phyloP scores from a whole-genome alignment of 2,329 filamentous ascomycete species.

The Neocatenulostroma microsporum region DNA sequence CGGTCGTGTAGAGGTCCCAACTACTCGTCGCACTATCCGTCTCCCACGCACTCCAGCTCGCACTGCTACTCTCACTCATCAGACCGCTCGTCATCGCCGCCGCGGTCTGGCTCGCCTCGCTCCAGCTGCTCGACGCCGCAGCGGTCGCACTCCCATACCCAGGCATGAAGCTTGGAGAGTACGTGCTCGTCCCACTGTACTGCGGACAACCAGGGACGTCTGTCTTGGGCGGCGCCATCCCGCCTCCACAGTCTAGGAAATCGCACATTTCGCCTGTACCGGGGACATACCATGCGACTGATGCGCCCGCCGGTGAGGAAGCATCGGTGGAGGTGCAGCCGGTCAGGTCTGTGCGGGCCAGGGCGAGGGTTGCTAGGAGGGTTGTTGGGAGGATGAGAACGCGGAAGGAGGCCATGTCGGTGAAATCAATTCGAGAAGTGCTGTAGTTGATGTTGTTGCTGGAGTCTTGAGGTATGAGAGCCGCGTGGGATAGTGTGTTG shows the following conservation, averaged over 20 bases:
- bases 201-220: constrained; percentile 52
- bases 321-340: constrained; percentile 39
- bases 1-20: constrained; percentile 14
- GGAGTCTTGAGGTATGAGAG: too few species aligned
- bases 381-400: constrained; percentile 21
- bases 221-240: constrained; percentile 55
- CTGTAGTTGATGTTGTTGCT: too few species aligned
- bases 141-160: constrained; percentile 20
- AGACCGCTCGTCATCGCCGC: too few species aligned
- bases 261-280: constrained; percentile 58
- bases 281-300: constrained; percentile 53
- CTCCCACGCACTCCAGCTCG: constrained; percentile 10
- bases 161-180: constrained; percentile 45
- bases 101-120: neutral
- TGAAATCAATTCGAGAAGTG: too few species aligned
- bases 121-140: constrained; percentile 1
- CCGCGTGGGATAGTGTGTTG: too few species aligned
- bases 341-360: constrained; percentile 32
- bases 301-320: constrained; percentile 36
- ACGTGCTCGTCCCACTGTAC: constrained; percentile 51
- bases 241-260: constrained; percentile 59
- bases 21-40: constrained; percentile 8
- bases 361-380: constrained; percentile 22
- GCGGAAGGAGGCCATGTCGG: constrained; percentile 21
- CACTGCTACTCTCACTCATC: constrained; percentile 1